These are phyloP conservation scores for Fragaria ananassa DNA, from an alignment of 306 rosid genomes.

Conservation along the genomic window DNA sequence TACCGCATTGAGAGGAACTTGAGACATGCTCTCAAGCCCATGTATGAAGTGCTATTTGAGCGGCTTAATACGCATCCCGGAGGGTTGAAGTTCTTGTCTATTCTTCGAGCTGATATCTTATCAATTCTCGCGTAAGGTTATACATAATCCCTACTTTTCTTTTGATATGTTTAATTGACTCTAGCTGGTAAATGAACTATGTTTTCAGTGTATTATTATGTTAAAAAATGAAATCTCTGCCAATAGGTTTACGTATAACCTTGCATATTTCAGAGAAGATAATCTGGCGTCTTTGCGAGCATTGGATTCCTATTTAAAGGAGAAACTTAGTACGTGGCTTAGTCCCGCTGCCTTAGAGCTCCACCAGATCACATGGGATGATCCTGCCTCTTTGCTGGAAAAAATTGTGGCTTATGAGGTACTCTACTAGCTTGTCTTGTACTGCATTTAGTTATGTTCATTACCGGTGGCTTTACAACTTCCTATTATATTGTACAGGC, in stretches of 20 bases:
- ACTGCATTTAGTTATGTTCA: slow-evolving; percentile 7
- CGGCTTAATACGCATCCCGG: slow-evolving; percentile 88
- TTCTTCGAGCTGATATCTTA: slow-evolving; percentile 76
- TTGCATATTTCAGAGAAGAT: slow-evolving; percentile 54
- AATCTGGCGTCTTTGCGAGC: slow-evolving; percentile 74
- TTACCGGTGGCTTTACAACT: slow-evolving; percentile 1
- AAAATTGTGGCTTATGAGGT: slow-evolving; percentile 98
- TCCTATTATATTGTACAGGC: slow-evolving; percentile 56
- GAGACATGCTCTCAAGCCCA: slow-evolving; percentile 81
- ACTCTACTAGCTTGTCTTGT: slow-evolving; percentile 21
- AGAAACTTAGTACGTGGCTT: slow-evolving; percentile 82
- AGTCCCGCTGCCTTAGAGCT: slow-evolving; percentile 97
- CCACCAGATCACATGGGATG: slow-evolving; percentile 96
- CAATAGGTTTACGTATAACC: slow-evolving; percentile 10
- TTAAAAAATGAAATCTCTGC: not conserved
- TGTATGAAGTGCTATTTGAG: slow-evolving; percentile 83
- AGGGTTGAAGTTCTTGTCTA: slow-evolving; percentile 75
- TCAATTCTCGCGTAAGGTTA: slow-evolving; percentile 72
- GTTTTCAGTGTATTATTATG: not conserved
- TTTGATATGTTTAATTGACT: not conserved
- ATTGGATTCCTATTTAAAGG: slow-evolving; percentile 81
- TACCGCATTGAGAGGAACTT: slow-evolving; percentile 71
- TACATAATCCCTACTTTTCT: not conserved
- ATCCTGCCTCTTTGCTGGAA: slow-evolving; percentile 94
- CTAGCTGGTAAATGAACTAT: not conserved